phyloP scores from a whole-genome alignment of 2,329 filamentous ascomycete species.

The Scedosporium aurantiacum region DNA sequence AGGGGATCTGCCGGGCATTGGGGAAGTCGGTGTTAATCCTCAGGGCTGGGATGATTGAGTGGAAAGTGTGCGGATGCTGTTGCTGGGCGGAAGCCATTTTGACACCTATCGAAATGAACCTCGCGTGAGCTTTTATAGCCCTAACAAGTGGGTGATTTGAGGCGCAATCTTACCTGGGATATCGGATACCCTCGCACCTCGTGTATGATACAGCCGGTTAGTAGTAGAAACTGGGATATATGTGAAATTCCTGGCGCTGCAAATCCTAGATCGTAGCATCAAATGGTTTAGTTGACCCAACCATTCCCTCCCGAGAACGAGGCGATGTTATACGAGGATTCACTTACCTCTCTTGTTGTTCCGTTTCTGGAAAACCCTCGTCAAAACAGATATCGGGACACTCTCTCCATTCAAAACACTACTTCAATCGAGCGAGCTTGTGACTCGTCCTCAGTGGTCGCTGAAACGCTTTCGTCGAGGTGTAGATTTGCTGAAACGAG shows the following conservation, averaged over 20 bases:
- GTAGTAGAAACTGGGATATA: not conserved
- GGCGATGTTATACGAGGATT: not conserved
- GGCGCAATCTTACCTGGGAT: not conserved
- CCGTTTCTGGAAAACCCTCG: not conserved
- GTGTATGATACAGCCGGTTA: not conserved
- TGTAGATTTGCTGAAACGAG: not conserved
- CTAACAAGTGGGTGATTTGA: not conserved
- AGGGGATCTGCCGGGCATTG: not conserved
- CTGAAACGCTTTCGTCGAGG: not conserved
- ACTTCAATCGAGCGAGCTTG: not conserved
- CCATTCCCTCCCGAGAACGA: not conserved
- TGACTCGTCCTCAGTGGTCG: not conserved
- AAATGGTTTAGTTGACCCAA: not conserved
- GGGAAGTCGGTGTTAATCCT: constrained; percentile 2
- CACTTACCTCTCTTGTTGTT: not conserved
- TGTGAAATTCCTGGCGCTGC: not conserved
- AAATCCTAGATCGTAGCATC: not conserved
- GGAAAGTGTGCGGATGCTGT: not conserved
- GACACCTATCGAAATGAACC: not conserved
- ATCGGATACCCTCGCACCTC: not conserved
- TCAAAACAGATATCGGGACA: not conserved
- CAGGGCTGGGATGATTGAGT: not conserved
- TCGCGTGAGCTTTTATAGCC: not conserved
- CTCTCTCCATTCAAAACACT: not conserved
- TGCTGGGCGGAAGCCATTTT: constrained; percentile 2